phyloP scores from a whole-genome alignment of 2,329 filamentous ascomycete species.

The Lecanicillium sp. region DNA sequence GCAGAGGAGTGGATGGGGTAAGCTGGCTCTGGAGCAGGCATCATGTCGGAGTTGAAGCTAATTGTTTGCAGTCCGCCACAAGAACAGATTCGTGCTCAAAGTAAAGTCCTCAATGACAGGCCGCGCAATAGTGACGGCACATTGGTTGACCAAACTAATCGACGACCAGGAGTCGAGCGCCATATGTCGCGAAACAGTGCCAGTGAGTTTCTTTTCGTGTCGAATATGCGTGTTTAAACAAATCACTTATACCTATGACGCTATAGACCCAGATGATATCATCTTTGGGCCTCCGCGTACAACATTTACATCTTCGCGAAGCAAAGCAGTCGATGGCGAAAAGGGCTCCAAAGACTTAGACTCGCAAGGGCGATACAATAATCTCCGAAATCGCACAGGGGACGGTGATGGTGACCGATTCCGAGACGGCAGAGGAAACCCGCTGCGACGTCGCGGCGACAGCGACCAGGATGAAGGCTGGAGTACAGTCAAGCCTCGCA shows the following conservation, averaged over 20 bases:
- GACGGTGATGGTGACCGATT: constrained; percentile 44
- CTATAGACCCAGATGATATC: constrained; percentile 65
- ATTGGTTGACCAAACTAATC: constrained; percentile 40
- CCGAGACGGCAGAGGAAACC: constrained; percentile 37
- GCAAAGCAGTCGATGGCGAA: constrained; percentile 44
- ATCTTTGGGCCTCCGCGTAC: constrained; percentile 78
- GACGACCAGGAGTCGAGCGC: constrained; percentile 43
- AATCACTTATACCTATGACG: constrained; percentile 9
- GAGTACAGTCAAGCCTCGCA: constrained; percentile 65
- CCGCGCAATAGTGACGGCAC: constrained; percentile 34
- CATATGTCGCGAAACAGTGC: constrained; percentile 47
- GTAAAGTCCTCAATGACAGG: constrained; percentile 35
- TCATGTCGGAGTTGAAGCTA: neutral
- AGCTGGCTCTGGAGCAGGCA: constrained; percentile 19
- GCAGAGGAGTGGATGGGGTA: constrained; percentile 97
- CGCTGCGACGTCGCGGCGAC: constrained; percentile 45
- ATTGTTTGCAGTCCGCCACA: constrained; percentile 29
- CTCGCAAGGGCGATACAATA: constrained; percentile 49
- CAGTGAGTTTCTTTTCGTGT: constrained; percentile 34
- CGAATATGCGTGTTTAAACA: neutral
- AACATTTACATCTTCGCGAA: constrained; percentile 70
- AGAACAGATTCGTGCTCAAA: constrained; percentile 36
- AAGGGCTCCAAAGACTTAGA: constrained; percentile 44
- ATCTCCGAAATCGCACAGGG: constrained; percentile 43
- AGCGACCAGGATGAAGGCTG: constrained; percentile 62